Evolutionary conservation across 257 asterid species (phyloP), one percentile per base, ranked within the genome.

Genomic region (Ligustrum vulgare): DNA sequence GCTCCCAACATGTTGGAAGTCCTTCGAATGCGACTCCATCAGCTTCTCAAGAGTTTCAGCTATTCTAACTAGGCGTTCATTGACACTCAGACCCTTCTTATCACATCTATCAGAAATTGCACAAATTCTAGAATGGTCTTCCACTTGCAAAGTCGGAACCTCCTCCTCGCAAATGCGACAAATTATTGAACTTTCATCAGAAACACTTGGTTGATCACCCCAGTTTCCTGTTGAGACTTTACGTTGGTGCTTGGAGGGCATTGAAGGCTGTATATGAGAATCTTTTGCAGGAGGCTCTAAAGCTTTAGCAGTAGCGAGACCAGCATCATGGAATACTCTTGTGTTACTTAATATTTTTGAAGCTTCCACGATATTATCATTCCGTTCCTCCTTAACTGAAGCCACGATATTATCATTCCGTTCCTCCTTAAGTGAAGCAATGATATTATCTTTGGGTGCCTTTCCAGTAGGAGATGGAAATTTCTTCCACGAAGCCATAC

Each of bases 91-190:
- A 75, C 99, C 99, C 83, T 90, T 91, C 62, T 90, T 96, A 88
- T 95, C 99, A 75, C 97, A 93, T 43, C 99, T 87, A 91, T 95
- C 97, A 47, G 99, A 97, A 71, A 95, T 84, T 64, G 99, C 96
- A 82, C 99, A 95, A 79, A 95, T 84, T 86, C 94, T 86, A 45
- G 99, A 95, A 86, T 95, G 99, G 75, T 95, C 99, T 85, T 95
- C 99, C 78, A 95, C 99, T 33, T 90, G 97, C 86, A 85, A 88
- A 77, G 99, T 95, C 47, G 96, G 97, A 81, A 95, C 97, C 86
- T 91, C 97, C 79, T 95, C 99, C 86, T 95, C 99, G 80, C 99
- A 95, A 75, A 95, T 95, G 72, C 99, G 97, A 78, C 99, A 95
- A 70, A 95, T 95, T 74, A 95, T 95, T 64, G 99, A 95, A 81